Base-by-base conservation (phyloP, 139 green algal species). In the Cymbomonas tetramitiformis region DNA sequence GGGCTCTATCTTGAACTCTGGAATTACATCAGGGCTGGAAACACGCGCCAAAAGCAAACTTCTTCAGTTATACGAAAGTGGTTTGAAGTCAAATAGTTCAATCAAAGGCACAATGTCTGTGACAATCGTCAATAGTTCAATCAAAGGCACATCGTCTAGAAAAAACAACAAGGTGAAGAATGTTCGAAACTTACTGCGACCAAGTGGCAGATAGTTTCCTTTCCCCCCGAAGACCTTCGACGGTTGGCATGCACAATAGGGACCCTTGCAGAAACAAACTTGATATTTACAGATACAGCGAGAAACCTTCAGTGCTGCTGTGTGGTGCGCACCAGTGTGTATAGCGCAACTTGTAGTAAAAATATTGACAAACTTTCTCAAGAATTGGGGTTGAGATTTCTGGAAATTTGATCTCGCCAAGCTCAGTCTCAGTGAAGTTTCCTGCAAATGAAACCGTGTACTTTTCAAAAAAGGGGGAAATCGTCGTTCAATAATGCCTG, bases 351-450 rank as follows among this genome's bases (percentile, higher is more conserved):
- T 96, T 98, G 77, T 95, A 98, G 64, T 98, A 94, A 31, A 94
- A 96, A 75, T 96, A 98, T 62, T 96, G 82, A 68, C 86, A 95
- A 0, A 95, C 73, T 39, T 88, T 87, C 62, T 98, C 91, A 46
- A 98, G 65, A 25, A 96, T 88, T 9, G 74, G 65, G 0, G 84
- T 85, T 2, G 78, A 76, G 52, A 98, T 96, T 38, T 95, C 85
- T 0, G 81, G 84, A 19, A 98, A 93, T 36, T 76, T 78, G 1
- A 98, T 74, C 56, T 93, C 81, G 0, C 84, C 79, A 8, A 79
- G 60, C 68, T 94, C 79, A 0, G 76, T 94, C 57, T 98, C 90
- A 6, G 78, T 90, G 69, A 98, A 98, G 56, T 62, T 78, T 10
- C 88, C 87, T 93, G 70, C 41, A 4, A n/a, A n/a, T n/a, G n/a